phyloP scores from a whole-genome alignment of 176 grass and related monocot genomes.

The Juncus inflexus region DNA sequence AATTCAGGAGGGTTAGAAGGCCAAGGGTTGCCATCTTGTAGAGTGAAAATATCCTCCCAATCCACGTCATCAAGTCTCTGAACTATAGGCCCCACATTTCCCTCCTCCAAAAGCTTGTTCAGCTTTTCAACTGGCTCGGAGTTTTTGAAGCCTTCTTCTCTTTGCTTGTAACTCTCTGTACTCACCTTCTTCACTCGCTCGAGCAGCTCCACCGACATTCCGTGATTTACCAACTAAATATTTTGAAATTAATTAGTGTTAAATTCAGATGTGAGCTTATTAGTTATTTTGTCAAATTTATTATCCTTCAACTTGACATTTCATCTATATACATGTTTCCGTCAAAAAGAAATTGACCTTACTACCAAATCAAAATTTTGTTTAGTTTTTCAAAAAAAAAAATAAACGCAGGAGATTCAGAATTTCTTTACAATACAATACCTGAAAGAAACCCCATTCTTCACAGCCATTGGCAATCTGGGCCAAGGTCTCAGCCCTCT shows the following conservation, averaged over 20 bases:
- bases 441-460: conserved; percentile 90
- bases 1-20: conserved; percentile 68
- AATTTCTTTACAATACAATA: neutral
- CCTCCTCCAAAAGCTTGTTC: conserved; percentile 24
- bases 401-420: neutral
- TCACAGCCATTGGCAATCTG: conserved; percentile 61
- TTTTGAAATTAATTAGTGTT: neutral
- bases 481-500: conserved; percentile 41
- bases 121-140: conserved; percentile 42
- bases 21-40: conserved; percentile 67
- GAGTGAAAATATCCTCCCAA: conserved; percentile 78
- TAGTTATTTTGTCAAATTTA: neutral
- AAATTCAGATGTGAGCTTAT: neutral
- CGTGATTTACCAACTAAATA: conserved; percentile 66
- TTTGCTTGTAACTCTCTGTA: conserved; percentile 59
- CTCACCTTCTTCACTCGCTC: conserved; percentile 88
- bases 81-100: conserved; percentile 17
- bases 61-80: conserved; percentile 44
- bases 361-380: neutral
- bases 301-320: too few species aligned
- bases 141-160: conserved; percentile 49
- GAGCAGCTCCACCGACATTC: conserved; percentile 70
- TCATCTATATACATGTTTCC: too few species aligned
- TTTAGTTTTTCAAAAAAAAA: neutral
- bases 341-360: neutral